Evolutionary conservation across 2,329 filamentous ascomycete species (phyloP), one percentile per base, ranked within the genome.

Genomic region (Chaetomiaceae sp.): DNA sequence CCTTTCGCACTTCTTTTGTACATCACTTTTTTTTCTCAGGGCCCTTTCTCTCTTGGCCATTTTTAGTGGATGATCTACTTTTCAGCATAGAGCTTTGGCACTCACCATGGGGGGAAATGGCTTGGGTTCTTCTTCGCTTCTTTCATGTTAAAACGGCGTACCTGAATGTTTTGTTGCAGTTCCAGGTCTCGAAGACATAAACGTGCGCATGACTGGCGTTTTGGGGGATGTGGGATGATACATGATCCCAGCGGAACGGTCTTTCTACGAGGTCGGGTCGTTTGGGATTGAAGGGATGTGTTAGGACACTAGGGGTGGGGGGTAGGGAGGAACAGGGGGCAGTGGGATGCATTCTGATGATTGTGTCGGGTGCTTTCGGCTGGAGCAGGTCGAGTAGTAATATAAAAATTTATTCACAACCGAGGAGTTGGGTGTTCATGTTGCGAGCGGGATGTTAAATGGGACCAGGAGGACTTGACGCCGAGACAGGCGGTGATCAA

Each of bases 191-290:
- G 20, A 56, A 51, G 56, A 54, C 48, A 49, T 55, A 50, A 45
- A 58, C 48, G 52, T 45, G 57, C 50, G 53, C 53, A 59, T 61
- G 56, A 57, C 56, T 54, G 58, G 58, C 58, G 58, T 60, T 58
- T 47, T 37, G 38, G 41, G 41, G 30, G 23, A 43, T 37, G 40
- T 11, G 45, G 44, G 36, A 50, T 34, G 47, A 14, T 27, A 33
- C 21, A 44, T 23, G 48, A 29, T 29, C 27, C 21, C 38, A 6
- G 46, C 29, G 43, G 47, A 36, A n/a, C 34, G 34, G 41, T 32
- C 44, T 37, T 46, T 47, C 38, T 32, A 25, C 25, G 40, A 42
- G 40, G 30, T 13, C 29, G 37, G 37, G 29, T 30, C 25, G 23
- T 41, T 48, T 44, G 43, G 43, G 48, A 54, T 38, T 13, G 40